A percentile compares a stretch with the other conserved stretches of the same genome.
phyloP scores from a whole-genome alignment of 2,329 filamentous ascomycete genomes.

The Neonectria coccinea region DNA sequence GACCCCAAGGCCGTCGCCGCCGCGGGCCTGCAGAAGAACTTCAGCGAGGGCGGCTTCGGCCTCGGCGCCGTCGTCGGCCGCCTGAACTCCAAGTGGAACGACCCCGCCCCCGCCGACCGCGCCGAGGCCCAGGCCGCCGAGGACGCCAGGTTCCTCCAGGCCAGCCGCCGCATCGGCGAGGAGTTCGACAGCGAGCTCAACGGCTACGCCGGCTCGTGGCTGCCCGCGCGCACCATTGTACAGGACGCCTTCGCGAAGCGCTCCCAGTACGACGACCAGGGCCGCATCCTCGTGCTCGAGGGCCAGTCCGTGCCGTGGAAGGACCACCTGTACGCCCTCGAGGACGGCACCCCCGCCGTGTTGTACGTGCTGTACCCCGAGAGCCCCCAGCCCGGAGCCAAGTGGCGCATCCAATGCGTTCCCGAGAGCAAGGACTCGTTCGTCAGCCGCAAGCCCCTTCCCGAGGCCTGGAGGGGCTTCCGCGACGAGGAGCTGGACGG shows the following conservation, averaged over 20 bases:
- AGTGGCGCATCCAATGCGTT: constrained; percentile 96
- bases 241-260: constrained; percentile 79
- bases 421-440: constrained; percentile 87
- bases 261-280: constrained; percentile 74
- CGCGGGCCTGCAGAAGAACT: constrained; percentile 83
- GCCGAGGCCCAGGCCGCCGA: constrained; percentile 75
- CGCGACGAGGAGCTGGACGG: constrained; percentile 86
- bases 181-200: constrained; percentile 86
- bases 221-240: constrained; percentile 87
- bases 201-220: constrained; percentile 81
- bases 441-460: constrained; percentile 89
- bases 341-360: constrained; percentile 71
- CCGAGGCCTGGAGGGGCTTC: constrained; percentile 91
- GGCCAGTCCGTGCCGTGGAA: constrained; percentile 90
- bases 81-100: constrained; percentile 85
- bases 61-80: constrained; percentile 86
- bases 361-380: constrained; percentile 95
- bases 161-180: constrained; percentile 86
- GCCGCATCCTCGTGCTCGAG: constrained; percentile 84
- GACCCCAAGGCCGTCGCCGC: constrained; percentile 72
- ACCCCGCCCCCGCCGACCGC: constrained; percentile 65
- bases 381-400: constrained; percentile 77
- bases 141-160: constrained; percentile 81
- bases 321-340: constrained; percentile 92
- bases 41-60: constrained; percentile 84